Base-by-base conservation (phyloP, 257 asterid species). In the Henckelia pumila region DNA sequence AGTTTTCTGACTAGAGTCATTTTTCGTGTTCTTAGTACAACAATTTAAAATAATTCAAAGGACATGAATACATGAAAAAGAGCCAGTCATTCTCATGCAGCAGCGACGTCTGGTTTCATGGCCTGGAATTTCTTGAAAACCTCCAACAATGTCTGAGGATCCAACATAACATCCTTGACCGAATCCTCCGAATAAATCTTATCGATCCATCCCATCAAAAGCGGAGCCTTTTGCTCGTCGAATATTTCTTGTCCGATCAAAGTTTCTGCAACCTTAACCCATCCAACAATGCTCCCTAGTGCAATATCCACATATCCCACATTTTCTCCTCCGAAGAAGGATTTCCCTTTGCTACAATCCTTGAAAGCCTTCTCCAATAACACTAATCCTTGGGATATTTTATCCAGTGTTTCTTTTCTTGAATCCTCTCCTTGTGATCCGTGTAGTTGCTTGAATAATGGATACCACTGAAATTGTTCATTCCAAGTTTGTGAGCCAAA, bases 291-390 rank as follows among this genome's bases (percentile, higher is more conserved):
- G 67, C 77, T 53, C 3, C 92, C 92, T n/a, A 83, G 71, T 6
- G 71, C 80, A 25, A 86, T 77, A 65, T 86, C 89, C 1, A 83
- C 47, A 58, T 60, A 79, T 13, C 86, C 92, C 17, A 83, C 59
- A 9, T 4, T 72, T 1, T 79, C 81, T 64, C 89, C 92, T 24
- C 92, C 83, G 53, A 81, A 86, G 55, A 70, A 86, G 0, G 66
- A 52, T 30, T 75, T 75, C 16, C 82, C 87, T 61, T 78, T 76
- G 63, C 84, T 76, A 6, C 69, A 52, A 2, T 55, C 44, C 11
- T 62, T 71, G 28, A 76, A 85, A 30, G 76, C 85, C 28, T 76
- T 79, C 58, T 83, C 85, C 53, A 82, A 28, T n/a, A 73, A 72
- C n/a, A 64, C 44, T 16, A 40, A 4, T 1, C 83, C 77, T 55